These are phyloP conservation scores for Pseudevernia furfuracea DNA, from an alignment of 495 filamentous ascomycete genomes.

Conservation along the genomic window DNA sequence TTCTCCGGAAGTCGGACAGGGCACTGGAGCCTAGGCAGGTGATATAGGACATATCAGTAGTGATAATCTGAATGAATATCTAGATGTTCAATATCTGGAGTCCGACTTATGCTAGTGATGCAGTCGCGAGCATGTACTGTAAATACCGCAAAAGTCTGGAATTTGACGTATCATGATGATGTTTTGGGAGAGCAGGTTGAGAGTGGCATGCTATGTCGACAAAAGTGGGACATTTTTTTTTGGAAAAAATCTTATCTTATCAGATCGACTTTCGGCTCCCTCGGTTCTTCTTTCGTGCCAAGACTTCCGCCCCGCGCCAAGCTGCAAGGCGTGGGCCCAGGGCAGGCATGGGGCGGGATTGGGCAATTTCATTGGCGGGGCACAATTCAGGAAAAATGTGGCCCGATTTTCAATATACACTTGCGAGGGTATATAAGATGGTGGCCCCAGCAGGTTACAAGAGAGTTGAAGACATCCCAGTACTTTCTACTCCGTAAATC, in stretches of 20 bases:
- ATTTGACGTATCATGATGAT: not conserved
- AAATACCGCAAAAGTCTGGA: not conserved
- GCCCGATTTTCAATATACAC: not conserved
- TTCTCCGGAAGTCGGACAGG: constrained; percentile 47
- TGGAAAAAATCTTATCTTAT: too few relatives aligned
- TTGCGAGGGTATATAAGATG: not conserved
- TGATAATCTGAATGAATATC: not conserved
- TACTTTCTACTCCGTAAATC: not conserved
- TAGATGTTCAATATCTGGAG: not conserved
- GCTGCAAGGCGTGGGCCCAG: too few relatives aligned
- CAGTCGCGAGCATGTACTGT: not conserved
- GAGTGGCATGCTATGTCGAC: not conserved
- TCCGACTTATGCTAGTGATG: too few relatives aligned
- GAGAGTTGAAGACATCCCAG: not conserved
- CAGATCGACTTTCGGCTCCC: too few relatives aligned
- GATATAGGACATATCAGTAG: constrained; percentile 30
- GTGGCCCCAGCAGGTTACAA: not conserved
- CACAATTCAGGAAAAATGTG: too few relatives aligned
- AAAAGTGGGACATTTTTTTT: too few relatives aligned
- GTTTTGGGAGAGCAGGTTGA: too few relatives aligned
- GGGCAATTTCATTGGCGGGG: not conserved
- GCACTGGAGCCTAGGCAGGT: constrained; percentile 47
- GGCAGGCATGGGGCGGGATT: not conserved
- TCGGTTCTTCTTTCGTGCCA: too few relatives aligned
- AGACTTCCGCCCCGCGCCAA: not conserved